These are phyloP conservation scores for Venustampulla echinocandica DNA, from an alignment of 495 filamentous ascomycete genomes.

Conservation along the genomic window DNA sequence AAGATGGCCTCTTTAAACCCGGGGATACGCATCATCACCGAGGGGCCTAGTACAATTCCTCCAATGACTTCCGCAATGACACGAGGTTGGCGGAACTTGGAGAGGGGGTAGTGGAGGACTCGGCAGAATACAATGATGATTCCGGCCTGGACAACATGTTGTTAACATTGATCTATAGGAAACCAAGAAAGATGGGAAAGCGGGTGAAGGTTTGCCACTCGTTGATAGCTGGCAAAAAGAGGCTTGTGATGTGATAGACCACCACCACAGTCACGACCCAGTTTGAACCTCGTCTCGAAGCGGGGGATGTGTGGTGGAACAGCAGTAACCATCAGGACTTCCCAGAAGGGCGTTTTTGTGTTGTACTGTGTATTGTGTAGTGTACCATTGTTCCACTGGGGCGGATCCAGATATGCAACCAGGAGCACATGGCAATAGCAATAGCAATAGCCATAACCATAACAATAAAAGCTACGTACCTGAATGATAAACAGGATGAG, in stretches of 20 bases:
- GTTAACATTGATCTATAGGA: constrained; percentile 1
- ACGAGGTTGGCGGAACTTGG: constrained; percentile 77
- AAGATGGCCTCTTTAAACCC: constrained; percentile 75
- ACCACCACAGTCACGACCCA: neutral
- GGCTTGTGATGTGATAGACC: neutral
- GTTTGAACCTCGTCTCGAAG: neutral
- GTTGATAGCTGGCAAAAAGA: neutral
- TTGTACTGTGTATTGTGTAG: too few species aligned
- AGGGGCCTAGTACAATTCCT: constrained; percentile 83
- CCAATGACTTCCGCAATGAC: constrained; percentile 96
- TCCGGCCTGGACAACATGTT: constrained; percentile 47
- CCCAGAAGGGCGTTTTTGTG: neutral
- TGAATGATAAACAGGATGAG: constrained; percentile 93
- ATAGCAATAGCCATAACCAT: neutral
- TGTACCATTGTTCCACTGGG: constrained; percentile 6
- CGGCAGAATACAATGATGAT: constrained; percentile 91
- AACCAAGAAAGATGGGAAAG: neutral
- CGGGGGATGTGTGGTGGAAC: neutral
- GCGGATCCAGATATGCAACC: constrained; percentile 2
- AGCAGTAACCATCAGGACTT: neutral
- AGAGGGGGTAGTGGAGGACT: constrained; percentile 73
- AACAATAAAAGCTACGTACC: too few species aligned
- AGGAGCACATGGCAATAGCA: neutral
- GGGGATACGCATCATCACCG: constrained; percentile 75
- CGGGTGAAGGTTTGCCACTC: neutral